Conservation (phyloP, 306 rosid genomes). For the Citrullus colocynthis region DNA sequence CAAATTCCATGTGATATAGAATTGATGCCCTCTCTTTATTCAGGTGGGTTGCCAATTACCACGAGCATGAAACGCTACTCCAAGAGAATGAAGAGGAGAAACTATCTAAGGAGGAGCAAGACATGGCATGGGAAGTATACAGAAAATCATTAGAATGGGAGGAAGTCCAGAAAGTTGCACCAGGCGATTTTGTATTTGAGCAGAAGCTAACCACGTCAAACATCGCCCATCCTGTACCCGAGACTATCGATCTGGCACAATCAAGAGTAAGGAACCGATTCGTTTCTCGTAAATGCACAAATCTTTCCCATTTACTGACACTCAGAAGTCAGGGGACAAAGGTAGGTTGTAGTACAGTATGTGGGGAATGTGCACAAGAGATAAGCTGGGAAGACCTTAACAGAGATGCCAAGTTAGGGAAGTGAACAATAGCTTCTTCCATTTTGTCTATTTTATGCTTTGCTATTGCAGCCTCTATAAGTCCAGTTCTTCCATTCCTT, state of each 20-base stretch:
- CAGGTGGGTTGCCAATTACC: conserved; percentile 87
- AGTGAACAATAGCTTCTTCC: conserved; percentile 8
- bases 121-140: conserved; percentile 92
- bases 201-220: conserved; percentile 24
- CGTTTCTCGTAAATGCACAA: conserved; percentile 61
- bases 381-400: conserved; percentile 70
- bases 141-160: conserved; percentile 75
- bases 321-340: conserved; percentile 86
- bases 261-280: conserved; percentile 27
- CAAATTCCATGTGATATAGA: background rate
- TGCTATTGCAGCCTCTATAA: conserved; percentile 5
- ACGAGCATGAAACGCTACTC: conserved; percentile 72
- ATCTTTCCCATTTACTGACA: conserved; percentile 68
- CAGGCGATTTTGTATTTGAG: conserved; percentile 28
- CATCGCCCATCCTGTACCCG: conserved; percentile 16
- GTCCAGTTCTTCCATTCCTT: conserved; percentile 8
- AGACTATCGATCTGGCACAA: conserved; percentile 13
- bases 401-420: conserved; percentile 24
- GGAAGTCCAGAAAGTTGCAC: conserved; percentile 68
- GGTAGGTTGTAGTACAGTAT: conserved; percentile 57
- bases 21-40: background rate
- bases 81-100: conserved; percentile 95
- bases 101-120: conserved; percentile 94
- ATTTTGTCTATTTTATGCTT: conserved; percentile 2
- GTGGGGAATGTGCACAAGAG: conserved; percentile 91